phyloP scores from a whole-genome alignment of 2,329 filamentous ascomycete genomes.

The Tolypocladium inflatum region DNA sequence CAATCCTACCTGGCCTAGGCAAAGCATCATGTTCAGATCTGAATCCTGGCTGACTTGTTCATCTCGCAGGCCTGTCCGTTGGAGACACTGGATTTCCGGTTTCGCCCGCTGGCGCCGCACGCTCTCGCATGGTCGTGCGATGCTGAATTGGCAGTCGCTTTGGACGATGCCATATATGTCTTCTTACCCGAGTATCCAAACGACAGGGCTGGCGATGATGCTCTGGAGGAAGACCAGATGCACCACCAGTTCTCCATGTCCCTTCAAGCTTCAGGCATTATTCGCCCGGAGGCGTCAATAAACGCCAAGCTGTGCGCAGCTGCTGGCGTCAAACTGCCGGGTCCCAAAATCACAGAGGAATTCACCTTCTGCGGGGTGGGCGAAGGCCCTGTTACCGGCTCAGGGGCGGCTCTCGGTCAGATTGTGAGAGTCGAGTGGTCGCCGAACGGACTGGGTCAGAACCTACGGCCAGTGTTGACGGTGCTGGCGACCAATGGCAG shows the following conservation, averaged over 20 bases:
- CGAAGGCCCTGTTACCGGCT: conserved; percentile 32
- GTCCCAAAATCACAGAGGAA: conserved; percentile 12
- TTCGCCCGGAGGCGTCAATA: conserved; percentile 30
- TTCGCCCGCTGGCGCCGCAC: conserved; percentile 33
- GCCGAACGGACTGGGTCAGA: conserved; percentile 46
- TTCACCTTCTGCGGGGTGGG: conserved; percentile 33
- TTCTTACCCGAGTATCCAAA: conserved; percentile 36
- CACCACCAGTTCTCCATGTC: conserved; percentile 23
- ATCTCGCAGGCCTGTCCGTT: conserved; percentile 32
- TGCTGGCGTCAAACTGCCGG: conserved; percentile 23
- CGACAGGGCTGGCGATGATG: conserved; percentile 13
- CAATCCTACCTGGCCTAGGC: conserved; percentile 4
- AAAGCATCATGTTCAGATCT: not conserved
- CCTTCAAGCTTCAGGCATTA: conserved; percentile 21
- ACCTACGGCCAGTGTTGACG: conserved; percentile 40
- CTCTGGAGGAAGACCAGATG: conserved; percentile 13
- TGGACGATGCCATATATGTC: conserved; percentile 45
- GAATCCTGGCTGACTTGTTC: not conserved
- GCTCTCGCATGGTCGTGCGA: conserved; percentile 45
- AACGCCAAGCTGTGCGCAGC: conserved; percentile 35
- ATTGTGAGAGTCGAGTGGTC: conserved; percentile 47
- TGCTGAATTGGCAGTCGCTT: conserved; percentile 45
- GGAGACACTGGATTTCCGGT: conserved; percentile 32
- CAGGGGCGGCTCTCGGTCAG: conserved; percentile 43
- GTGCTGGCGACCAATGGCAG: conserved; percentile 41